These are phyloP conservation scores for Aciculosporium take DNA, from an alignment of 2,329 filamentous ascomycete genomes.

Conservation along the genomic window DNA sequence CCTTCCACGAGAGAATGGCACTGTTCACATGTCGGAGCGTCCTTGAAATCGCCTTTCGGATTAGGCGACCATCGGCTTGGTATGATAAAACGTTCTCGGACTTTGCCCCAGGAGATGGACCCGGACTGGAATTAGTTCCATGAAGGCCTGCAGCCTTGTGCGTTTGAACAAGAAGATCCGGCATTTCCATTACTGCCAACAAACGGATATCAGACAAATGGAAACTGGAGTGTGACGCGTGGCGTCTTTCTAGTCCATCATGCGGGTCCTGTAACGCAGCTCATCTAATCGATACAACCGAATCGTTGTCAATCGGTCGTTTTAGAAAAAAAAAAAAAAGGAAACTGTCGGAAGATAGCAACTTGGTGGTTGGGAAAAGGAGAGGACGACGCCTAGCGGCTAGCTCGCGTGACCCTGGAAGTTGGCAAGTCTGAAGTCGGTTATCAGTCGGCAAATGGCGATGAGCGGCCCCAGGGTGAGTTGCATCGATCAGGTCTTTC, in stretches of 20 bases:
- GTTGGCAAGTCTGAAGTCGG: background rate
- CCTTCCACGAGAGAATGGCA: slow-evolving; percentile 31
- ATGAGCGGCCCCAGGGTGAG: too few species aligned
- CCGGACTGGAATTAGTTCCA: background rate
- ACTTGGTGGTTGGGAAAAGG: background rate
- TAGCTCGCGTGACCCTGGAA: background rate
- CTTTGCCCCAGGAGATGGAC: background rate
- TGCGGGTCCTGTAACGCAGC: background rate
- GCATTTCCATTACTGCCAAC: background rate
- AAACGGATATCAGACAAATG: background rate
- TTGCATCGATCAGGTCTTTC: background rate
- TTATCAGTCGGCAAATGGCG: background rate
- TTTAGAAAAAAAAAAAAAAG: background rate
- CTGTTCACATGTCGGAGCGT: slow-evolving; percentile 20
- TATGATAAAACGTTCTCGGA: background rate
- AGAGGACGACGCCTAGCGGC: background rate
- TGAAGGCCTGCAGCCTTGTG: slow-evolving; percentile 1
- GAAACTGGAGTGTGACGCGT: background rate
- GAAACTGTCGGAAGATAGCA: background rate
- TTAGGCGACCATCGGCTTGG: background rate
- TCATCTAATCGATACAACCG: background rate
- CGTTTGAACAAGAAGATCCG: slow-evolving; percentile 4
- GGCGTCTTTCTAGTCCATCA: background rate
- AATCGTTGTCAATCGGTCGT: background rate
- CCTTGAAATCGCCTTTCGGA: slow-evolving; percentile 3